A percentile compares a stretch with the other conserved stretches of the same genome.
phyloP scores from a whole-genome alignment of 345 rosid genomes.

The Acer yangbiense region DNA sequence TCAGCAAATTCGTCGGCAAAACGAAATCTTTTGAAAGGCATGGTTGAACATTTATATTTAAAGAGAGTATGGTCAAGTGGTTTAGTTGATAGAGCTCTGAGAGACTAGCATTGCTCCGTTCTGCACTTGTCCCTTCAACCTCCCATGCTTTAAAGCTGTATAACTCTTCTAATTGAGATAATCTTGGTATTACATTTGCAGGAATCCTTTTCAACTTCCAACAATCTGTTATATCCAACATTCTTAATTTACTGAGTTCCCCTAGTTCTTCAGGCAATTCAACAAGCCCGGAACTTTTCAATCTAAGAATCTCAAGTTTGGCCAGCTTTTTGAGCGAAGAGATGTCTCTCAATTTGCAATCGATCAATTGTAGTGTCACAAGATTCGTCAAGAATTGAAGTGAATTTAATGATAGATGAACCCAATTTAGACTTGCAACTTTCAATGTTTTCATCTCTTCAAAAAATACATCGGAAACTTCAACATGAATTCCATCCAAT shows the following conservation, averaged over 20 bases:
- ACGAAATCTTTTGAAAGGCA: neutral
- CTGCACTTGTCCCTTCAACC: neutral
- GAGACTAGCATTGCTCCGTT: neutral
- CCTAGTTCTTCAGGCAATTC: neutral
- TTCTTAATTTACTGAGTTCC: neutral
- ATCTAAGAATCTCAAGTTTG: constrained; percentile 5
- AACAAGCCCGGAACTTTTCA: neutral
- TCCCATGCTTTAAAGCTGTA: neutral
- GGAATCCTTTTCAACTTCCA: neutral
- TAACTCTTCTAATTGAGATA: neutral
- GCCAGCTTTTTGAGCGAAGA: neutral
- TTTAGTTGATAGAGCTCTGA: neutral
- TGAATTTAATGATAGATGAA: too few species aligned
- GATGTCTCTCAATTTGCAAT: neutral
- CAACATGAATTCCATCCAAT: neutral
- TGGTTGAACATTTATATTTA: too few species aligned
- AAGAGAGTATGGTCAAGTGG: neutral
- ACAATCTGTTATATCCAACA: neutral
- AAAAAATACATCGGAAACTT: too few species aligned
- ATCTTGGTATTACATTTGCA: neutral
- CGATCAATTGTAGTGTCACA: neutral
- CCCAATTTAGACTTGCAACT: too few species aligned
- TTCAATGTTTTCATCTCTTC: too few species aligned
- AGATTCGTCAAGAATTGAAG: neutral
- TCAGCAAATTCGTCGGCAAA: neutral